phyloP scores from a whole-genome alignment of 768 basidiomycete species.

The Lentinula sp. region DNA sequence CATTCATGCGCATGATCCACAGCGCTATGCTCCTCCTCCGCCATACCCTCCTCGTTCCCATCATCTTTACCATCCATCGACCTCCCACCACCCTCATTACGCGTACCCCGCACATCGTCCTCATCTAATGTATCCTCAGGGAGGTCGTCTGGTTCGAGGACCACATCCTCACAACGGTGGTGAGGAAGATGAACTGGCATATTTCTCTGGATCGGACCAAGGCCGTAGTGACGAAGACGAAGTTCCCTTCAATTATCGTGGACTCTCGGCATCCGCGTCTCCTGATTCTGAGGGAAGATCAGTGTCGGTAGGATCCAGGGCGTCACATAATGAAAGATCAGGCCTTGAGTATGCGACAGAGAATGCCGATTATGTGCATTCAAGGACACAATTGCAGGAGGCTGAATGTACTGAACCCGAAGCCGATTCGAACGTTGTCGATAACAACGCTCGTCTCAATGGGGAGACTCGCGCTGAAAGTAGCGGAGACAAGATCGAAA shows the following conservation, averaged over 20 bases:
- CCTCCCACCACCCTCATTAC: not conserved
- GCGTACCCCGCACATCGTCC: not conserved
- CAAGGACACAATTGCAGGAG: not conserved
- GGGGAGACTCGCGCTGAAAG: not conserved
- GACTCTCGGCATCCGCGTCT: not conserved
- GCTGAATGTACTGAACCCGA: not conserved
- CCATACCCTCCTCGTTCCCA: constrained; percentile 1
- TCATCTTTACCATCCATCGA: not conserved
- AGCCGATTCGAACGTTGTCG: not conserved
- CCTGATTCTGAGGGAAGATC: not conserved
- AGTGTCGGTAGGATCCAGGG: not conserved
- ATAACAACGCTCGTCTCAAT: not conserved
- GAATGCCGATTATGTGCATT: not conserved
- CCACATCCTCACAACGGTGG: not conserved
- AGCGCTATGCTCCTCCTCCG: not conserved
- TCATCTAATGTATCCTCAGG: not conserved
- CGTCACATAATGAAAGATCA: not conserved
- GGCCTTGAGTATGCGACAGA: not conserved
- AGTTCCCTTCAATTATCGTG: not conserved
- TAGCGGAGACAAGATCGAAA: not conserved
- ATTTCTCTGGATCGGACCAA: constrained; percentile 1
- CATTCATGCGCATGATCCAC: not conserved
- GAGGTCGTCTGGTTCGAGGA: not conserved
- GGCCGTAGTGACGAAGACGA: not conserved
- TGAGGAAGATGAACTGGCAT: not conserved